A percentile compares a stretch with the other conserved stretches of the same genome.
phyloP scores from a whole-genome alignment of 495 filamentous ascomycete species.

The Talaromyces adpressus region DNA sequence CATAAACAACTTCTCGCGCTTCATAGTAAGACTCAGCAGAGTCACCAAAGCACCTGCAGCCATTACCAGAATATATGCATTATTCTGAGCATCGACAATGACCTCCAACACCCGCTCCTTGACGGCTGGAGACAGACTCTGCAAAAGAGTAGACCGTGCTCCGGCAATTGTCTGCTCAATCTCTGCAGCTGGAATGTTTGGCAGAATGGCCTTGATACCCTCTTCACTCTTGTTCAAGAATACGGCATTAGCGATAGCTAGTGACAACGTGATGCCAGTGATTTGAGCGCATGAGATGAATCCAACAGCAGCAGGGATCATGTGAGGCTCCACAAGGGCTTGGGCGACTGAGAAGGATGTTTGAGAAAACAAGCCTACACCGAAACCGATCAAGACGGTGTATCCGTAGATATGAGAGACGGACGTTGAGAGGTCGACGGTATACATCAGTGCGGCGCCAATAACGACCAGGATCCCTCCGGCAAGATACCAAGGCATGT shows the following conservation, averaged over 20 bases:
- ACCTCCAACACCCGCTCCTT: neutral
- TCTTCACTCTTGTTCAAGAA: neutral
- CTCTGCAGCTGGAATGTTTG: neutral
- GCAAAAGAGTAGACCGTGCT: constrained; percentile 3
- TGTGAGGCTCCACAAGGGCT: neutral
- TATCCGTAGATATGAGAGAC: constrained; percentile 46
- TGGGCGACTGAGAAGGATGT: neutral
- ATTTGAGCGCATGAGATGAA: constrained; percentile 6
- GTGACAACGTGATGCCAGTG: neutral
- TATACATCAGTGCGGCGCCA: constrained; percentile 41
- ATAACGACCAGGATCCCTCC: constrained; percentile 36
- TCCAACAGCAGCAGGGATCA: neutral
- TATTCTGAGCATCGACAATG: constrained; percentile 8
- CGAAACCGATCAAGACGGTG: constrained; percentile 16
- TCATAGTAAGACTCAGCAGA: neutral
- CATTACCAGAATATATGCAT: constrained; percentile 8
- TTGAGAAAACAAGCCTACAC: constrained; percentile 1
- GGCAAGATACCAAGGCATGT: constrained; percentile 48
- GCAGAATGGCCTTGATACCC: constrained; percentile 5
- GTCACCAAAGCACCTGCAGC: constrained; percentile 6
- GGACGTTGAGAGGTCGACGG: constrained; percentile 26
- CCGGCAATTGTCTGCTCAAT: constrained; percentile 7
- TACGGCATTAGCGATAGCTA: constrained; percentile 3
- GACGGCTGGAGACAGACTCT: neutral
- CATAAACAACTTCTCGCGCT: neutral